phyloP scores from a whole-genome alignment of 306 rosid species.

The Abrus precatorius region DNA sequence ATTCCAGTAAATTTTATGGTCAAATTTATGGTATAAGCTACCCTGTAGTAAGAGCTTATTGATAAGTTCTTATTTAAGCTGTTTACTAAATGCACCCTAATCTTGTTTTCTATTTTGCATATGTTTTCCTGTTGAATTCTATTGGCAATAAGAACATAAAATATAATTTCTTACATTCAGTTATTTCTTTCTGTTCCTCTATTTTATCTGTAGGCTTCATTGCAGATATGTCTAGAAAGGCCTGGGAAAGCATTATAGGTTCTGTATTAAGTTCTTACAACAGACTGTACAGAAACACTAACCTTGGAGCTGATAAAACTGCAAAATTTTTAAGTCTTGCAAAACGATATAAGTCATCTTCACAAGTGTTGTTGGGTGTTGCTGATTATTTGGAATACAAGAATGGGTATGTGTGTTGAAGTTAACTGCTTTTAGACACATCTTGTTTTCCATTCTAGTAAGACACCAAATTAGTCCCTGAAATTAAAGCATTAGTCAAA shows the following conservation, averaged over 20 bases:
- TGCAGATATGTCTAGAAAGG: slow-evolving; percentile 55
- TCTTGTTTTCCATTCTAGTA: background rate
- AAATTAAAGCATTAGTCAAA: background rate
- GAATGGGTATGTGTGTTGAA: slow-evolving; percentile 59
- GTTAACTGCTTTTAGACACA: slow-evolving; percentile 29
- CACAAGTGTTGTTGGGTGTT: slow-evolving; percentile 76
- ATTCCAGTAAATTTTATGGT: too few relatives aligned
- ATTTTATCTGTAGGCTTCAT: slow-evolving; percentile 49
- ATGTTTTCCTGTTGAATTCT: slow-evolving; percentile 27
- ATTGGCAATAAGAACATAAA: background rate
- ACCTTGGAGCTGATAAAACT: slow-evolving; percentile 54
- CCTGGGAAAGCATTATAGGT: slow-evolving; percentile 80
- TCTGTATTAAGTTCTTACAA: slow-evolving; percentile 66
- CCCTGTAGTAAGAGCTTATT: too few relatives aligned
- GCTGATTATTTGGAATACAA: slow-evolving; percentile 77
- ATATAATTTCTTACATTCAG: slow-evolving; percentile 17
- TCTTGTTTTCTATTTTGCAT: slow-evolving; percentile 6
- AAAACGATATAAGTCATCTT: slow-evolving; percentile 68
- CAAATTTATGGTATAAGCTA: too few relatives aligned
- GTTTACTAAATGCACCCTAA: background rate
- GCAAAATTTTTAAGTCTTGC: slow-evolving; percentile 67
- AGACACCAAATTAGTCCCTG: background rate
- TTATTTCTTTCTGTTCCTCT: background rate
- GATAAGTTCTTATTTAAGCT: too few relatives aligned
- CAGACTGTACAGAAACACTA: slow-evolving; percentile 49